A percentile compares a stretch with the other conserved stretches of the same genome.
These are phyloP conservation scores for Talaromyces rugulosus DNA, from an alignment of 2,329 filamentous ascomycete genomes.

Conservation along the genomic window DNA sequence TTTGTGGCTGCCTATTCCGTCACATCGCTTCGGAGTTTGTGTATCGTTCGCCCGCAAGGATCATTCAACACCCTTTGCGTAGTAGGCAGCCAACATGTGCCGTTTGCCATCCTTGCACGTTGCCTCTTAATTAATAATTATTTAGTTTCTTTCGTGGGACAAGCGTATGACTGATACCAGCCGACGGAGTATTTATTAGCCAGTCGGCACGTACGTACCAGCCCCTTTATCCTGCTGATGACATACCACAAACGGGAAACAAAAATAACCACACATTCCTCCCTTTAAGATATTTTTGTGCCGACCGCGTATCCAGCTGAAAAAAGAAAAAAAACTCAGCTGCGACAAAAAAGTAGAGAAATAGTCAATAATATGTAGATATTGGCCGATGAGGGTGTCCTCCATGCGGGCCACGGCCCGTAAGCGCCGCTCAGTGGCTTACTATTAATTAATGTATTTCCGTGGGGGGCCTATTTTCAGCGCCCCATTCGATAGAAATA, in stretches of 20 bases:
- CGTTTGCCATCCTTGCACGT: neutral
- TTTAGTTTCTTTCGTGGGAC: neutral
- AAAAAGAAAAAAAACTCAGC: neutral
- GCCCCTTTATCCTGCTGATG: neutral
- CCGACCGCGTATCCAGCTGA: neutral
- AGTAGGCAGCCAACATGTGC: neutral
- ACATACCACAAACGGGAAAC: neutral
- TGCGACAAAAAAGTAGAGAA: neutral
- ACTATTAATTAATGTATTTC: no score
- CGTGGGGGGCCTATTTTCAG: neutral
- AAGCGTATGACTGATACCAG: neutral
- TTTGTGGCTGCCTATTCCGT: neutral
- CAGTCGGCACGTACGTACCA: neutral
- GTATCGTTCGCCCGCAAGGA: neutral
- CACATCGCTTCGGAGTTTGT: neutral
- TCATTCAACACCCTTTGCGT: neutral
- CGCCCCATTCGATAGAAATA: neutral
- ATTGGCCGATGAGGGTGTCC: neutral
- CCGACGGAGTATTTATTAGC: conserved; percentile 8
- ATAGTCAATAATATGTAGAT: neutral
- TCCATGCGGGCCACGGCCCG: neutral
- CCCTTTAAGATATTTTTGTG: neutral
- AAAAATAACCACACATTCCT: neutral
- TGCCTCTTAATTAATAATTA: neutral
- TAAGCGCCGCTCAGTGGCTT: conserved; percentile 1